Percentiles rank a stretch among this genome's conserved stretches.
Conservation (phyloP, 2,329 filamentous ascomycete species). For the Ophiocordyceps camponoti-saundersi region DNA sequence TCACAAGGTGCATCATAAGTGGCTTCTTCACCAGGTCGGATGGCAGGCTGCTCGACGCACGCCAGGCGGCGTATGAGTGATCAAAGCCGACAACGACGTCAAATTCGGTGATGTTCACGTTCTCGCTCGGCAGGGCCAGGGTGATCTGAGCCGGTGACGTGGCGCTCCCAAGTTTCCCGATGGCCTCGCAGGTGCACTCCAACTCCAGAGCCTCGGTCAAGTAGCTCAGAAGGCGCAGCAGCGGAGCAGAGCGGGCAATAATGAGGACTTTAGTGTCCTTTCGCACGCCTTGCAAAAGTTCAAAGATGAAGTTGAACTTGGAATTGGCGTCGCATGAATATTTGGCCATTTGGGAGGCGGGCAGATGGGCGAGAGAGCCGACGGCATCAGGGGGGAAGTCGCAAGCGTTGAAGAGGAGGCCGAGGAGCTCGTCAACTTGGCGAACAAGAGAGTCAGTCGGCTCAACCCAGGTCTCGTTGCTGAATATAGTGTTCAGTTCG, state of each 20-base stretch:
- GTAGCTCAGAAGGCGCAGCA: constrained; percentile 33
- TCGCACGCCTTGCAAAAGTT: constrained; percentile 30
- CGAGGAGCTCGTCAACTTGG: constrained; percentile 34
- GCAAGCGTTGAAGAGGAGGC: constrained; percentile 33
- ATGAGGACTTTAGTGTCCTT: constrained; percentile 32
- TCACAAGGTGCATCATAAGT: constrained; percentile 30
- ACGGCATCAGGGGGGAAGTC: constrained; percentile 37
- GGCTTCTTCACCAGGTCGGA: constrained; percentile 14
- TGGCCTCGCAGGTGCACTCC: constrained; percentile 15
- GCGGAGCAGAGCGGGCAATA: constrained; percentile 29
- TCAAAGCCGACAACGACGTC: constrained; percentile 39
- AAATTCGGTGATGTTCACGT: constrained; percentile 20
- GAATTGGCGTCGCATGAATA: constrained; percentile 38
- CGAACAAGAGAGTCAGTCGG: constrained; percentile 22
- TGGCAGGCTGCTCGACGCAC: constrained; percentile 6
- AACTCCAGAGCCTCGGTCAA: constrained; percentile 24
- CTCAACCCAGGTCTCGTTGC: constrained; percentile 16
- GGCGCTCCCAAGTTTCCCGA: constrained; percentile 8
- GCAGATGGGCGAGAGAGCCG: constrained; percentile 20
- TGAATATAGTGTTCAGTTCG: constrained; percentile 26
- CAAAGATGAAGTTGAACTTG: constrained; percentile 42
- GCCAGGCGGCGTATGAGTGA: constrained; percentile 25
- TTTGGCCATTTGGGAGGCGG: constrained; percentile 26
- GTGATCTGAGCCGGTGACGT: constrained; percentile 21
- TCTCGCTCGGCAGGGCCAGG: constrained; percentile 23